Evolutionary conservation across 192 early-diverging fungal species (phyloP).

Genomic region (Lunasporangiospora selenospora): DNA sequence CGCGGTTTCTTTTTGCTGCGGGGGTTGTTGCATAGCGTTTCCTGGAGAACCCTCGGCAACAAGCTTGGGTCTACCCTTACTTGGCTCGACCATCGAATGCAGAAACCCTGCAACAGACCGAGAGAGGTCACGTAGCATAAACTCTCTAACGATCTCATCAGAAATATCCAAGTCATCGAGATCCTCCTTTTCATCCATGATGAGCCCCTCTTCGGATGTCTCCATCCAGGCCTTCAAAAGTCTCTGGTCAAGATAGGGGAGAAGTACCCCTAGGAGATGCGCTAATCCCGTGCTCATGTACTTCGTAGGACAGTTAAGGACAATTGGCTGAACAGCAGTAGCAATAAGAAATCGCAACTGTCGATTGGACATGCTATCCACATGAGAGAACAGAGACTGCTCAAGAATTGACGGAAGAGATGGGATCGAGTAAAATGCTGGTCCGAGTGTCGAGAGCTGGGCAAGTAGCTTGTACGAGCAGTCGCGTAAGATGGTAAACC

Average conservation of each 20-base stretch:
- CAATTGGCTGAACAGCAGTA: conserved; percentile 24
- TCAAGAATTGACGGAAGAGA: conserved; percentile 18
- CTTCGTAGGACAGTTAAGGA: conserved; percentile 30
- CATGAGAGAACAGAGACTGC: conserved; percentile 45
- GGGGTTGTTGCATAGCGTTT: background rate
- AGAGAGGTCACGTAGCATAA: conserved; percentile 33
- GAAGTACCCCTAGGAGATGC: conserved; percentile 22
- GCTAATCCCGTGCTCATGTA: conserved; percentile 20
- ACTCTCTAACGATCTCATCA: conserved; percentile 32
- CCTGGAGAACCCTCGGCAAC: too few species aligned
- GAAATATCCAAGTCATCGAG: conserved; percentile 30
- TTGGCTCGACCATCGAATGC: conserved; percentile 17
- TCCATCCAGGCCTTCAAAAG: conserved; percentile 35
- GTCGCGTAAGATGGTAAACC: conserved; percentile 24
- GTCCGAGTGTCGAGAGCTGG: conserved; percentile 24
- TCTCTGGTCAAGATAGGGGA: conserved; percentile 43
- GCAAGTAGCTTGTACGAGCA: conserved; percentile 33
- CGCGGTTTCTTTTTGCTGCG: conserved; percentile 23
- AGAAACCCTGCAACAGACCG: conserved; percentile 14
- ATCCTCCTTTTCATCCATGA: conserved; percentile 28
- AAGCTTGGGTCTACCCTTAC: background rate
- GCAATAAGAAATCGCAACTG: conserved; percentile 31
- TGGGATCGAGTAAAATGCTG: conserved; percentile 38
- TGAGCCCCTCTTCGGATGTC: conserved; percentile 31
- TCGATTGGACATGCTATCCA: conserved; percentile 26